Base-by-base conservation (phyloP, 2,329 filamentous ascomycete genomes). In the Didymella pomorum region DNA sequence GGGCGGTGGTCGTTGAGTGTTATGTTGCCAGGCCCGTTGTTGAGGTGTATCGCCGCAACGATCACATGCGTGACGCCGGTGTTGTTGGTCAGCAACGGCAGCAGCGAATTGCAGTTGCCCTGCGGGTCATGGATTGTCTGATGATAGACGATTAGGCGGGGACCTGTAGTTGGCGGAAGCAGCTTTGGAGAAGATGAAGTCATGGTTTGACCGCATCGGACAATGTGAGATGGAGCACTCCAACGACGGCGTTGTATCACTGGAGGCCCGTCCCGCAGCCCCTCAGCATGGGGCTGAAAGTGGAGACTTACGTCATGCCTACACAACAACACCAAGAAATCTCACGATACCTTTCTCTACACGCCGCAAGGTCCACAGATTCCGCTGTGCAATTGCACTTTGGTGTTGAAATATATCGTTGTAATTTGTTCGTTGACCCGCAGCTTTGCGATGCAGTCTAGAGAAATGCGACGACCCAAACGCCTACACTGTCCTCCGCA, bases 31-130 rank as follows among this genome's bases (percentile, higher is more conserved):
- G 90, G 87, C 6, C 84, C 82, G 33, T 80, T 81, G 75, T 95
- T 93, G 67, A 97, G 80, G 77, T 97, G 93, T 59, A 97, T 87
- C 12, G 93, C 93, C 6, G 91, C 92, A 47, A 97, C 79, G 67
- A 96, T 93, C 59, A 97, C 83, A 78, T 97, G 93, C 0, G 93
- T 96, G 48, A 87, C 78, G 9, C 85, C 84, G 5, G 86, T 87
- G 62, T 83, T 80, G 60, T 86, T 81, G 39, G 81, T 81, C 52
- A 88, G 73, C 41, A 90, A 79, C 0, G 88, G 87, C 0, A 89
- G 80, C 61, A 90, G 79, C 6, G 87, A 88, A 61, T 89, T 81
- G 63, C 85, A 84, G 29, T 79, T 79, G 50, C 82, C 80, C 58
- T 83, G 77, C 10, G 80, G 77, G 54, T 81, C 80, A 67, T 88